Base-by-base conservation (phyloP, 345 rosid species). In the Eucalyptus cladocalyx region DNA sequence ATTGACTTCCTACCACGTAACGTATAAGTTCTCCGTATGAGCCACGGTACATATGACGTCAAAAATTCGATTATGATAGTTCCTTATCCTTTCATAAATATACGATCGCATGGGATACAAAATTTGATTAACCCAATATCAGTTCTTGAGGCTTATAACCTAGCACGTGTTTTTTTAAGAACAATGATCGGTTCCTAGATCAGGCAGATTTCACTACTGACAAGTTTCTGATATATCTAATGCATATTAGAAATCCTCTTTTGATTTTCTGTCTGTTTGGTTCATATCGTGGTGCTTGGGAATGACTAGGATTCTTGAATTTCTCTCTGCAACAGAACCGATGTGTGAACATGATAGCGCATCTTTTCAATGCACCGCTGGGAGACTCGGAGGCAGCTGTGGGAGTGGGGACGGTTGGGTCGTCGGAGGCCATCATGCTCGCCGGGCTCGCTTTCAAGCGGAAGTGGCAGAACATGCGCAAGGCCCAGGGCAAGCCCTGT, bases 401-500 rank as follows among this genome's bases (percentile, higher is more conserved):
- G 6, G 99, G 99, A 15, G 99, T 97, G 3, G 99, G 99, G 30
- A 97, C 99, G 0, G 99, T 97, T 1, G 99, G 99, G 6, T 97
- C 99, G 42, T 97, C 99, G 1, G 99, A 97, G 93, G 99, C 99
- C 28, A 97, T 97, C 42, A 97, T 97, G 99, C 93, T 97, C 21
- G 99, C 99, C 1, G 99, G 99, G 21, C 94, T 97, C 54, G 99
- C 99, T 30, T 97, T 97, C 92, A 97, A 97, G 93, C 92, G 99
- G 89, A 95, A 94, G 87, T 97, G 99, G 99, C 99, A 97, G 92
- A 97, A 97, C 95, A 96, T 92, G 91, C 95, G 97, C 42, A 97
- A 90, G 89, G 98, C 97, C 5, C 93, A 95, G 91, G 99, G 99
- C 50, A 95, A 95, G 88, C 98, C 99, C 2, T 91, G 8, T 48